Evolutionary conservation across 768 basidiomycete species (phyloP).

Genomic region (Lactifluus piperatus): DNA sequence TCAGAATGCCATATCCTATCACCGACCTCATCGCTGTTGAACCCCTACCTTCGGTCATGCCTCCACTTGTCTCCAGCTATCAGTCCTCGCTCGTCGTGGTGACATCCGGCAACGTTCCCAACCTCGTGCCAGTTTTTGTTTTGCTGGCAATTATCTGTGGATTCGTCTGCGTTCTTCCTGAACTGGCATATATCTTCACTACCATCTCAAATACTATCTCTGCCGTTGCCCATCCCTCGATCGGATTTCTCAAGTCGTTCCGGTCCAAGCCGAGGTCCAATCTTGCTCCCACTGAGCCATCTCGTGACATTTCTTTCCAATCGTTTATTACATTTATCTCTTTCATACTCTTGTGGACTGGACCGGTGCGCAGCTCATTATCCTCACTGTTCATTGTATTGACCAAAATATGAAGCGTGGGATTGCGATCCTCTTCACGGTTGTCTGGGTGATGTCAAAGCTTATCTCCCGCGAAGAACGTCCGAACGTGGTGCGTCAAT

Average conservation of each 20-base stretch:
- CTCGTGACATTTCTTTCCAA: not conserved
- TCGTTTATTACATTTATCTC: too few species aligned
- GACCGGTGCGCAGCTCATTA: not conserved
- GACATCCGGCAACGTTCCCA: not conserved
- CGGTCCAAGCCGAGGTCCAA: not conserved
- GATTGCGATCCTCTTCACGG: not conserved
- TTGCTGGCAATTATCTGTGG: not conserved
- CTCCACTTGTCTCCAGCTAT: too few species aligned
- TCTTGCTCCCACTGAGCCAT: not conserved
- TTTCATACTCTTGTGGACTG: too few species aligned
- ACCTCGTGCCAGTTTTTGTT: not conserved
- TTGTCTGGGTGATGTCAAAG: not conserved
- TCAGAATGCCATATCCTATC: too few species aligned
- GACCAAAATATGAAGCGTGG: not conserved
- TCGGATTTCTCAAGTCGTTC: not conserved
- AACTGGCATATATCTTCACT: too few species aligned
- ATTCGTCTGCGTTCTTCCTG: too few species aligned
- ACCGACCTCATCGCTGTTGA: too few species aligned
- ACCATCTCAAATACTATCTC: not conserved
- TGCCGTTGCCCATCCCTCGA: not conserved
- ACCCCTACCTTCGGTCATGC: too few species aligned
- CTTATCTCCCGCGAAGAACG: not conserved
- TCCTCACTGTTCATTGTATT: not conserved
- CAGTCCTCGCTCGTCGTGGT: too few species aligned
- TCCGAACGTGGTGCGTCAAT: not conserved